Conservation (phyloP, 768 basidiomycete species). For the Clitopilus hobsonii region DNA sequence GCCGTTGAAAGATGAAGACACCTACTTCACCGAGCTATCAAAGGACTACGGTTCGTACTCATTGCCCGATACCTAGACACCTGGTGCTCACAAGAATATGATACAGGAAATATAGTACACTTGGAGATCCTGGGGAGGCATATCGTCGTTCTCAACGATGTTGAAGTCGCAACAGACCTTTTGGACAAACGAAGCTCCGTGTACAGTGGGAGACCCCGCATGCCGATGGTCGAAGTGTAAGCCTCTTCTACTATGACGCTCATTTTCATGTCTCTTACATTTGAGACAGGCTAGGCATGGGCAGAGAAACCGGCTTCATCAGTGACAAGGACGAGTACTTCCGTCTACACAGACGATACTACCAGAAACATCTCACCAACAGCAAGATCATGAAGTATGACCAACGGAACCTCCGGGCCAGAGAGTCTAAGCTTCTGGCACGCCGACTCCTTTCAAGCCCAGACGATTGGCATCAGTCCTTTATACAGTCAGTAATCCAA, state of each 20-base stretch:
- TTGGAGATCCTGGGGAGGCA: neutral
- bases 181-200: neutral
- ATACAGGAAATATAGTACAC: neutral
- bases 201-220: conserved; percentile 14
- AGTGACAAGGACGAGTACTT: neutral
- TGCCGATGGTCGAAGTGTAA: conserved; percentile 16
- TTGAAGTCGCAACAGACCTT: neutral
- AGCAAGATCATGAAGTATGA: neutral
- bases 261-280: no score
- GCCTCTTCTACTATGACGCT: neutral
- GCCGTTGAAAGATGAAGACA: neutral
- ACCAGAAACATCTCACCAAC: neutral
- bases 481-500: neutral
- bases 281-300: neutral
- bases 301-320: neutral
- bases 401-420: neutral
- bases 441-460: neutral
- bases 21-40: neutral
- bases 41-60: neutral
- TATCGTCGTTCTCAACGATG: neutral
- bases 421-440: neutral
- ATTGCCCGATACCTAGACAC: neutral
- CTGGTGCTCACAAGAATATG: no score
- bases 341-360: neutral
- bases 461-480: neutral